Base-by-base conservation (phyloP, 1,284 basidiomycete species). In the Lignosus rhinocerotis region DNA sequence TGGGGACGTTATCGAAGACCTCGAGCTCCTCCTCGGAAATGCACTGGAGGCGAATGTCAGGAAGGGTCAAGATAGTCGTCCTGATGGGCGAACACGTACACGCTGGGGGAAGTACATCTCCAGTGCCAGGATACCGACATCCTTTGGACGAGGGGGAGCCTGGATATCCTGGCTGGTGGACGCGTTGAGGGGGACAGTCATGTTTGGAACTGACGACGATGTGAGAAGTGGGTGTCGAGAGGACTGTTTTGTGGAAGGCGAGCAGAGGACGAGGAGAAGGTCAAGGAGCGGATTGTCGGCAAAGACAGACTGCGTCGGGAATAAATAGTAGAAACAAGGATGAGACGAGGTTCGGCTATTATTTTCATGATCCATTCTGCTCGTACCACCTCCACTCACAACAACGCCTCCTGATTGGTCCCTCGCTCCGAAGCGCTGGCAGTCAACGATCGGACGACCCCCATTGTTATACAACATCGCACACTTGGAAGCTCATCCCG, bases 1-100 rank as follows among this genome's bases (percentile, higher is more conserved):
- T 88, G 63, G 94, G 78, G 43, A 97, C 97, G 69, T 93, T 93
- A 72, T 99, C 96, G 77, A 94, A 99, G 64, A 86, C 90, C 76
- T 99, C 96, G 56, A 98, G 87, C 68, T 92, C 94, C 55, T 89
- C 87, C 78, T 97, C 94, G n/a, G 93, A 94, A 78, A 97, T 92
- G 78, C 93, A 96, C 90, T 94, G 62, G 6, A 59, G 56, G 46
- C 47, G 49, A 62, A 9, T 8, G 63, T 61, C 55, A 61, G 61
- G 49, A 33, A 36, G 51, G 31, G 33, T 44, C 14, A 9, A 31
- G 32, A 6, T 2, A 17, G 52, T 41, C 70, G 72, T 64, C 51
- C 2, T 76, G 25, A 42, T 57, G 34, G 48, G 19, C n/a, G 33
- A 51, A 63, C 21, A 80, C 88, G 67, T 69, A 94, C 93, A 66